Evolutionary conservation across 2,329 filamentous ascomycete genomes (phyloP).

Genomic region (Juglanconis juglandina): DNA sequence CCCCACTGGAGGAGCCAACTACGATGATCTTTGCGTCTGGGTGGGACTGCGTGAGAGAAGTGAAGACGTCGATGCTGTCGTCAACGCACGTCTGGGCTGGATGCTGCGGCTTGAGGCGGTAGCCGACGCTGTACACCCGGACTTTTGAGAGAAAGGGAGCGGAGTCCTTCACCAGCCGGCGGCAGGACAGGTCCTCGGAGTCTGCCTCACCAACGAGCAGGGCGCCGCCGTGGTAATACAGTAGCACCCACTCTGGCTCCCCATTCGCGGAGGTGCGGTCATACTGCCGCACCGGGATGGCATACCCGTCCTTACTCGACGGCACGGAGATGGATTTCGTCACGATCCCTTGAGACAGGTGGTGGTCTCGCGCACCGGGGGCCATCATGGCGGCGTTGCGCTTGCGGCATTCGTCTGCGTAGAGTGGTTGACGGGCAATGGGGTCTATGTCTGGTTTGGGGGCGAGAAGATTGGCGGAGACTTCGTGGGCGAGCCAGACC

Average conservation of each 20-base stretch:
- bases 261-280: slow-evolving; percentile 16
- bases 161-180: slow-evolving; percentile 34
- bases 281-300: slow-evolving; percentile 37
- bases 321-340: slow-evolving; percentile 27
- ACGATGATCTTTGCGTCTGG: slow-evolving; percentile 29
- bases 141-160: slow-evolving; percentile 21
- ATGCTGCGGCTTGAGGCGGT: slow-evolving; percentile 41
- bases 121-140: slow-evolving; percentile 42
- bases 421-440: slow-evolving; percentile 35
- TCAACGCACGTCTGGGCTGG: slow-evolving; percentile 37
- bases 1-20: slow-evolving; percentile 45
- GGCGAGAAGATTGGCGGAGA: slow-evolving; percentile 25
- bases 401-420: slow-evolving; percentile 38
- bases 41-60: slow-evolving; percentile 18
- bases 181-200: slow-evolving; percentile 46
- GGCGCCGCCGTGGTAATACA: slow-evolving; percentile 49
- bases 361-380: slow-evolving; percentile 32
- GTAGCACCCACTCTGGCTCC: slow-evolving; percentile 25
- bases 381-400: slow-evolving; percentile 34
- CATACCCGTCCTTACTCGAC: slow-evolving; percentile 31
- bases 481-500: slow-evolving; percentile 39
- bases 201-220: slow-evolving; percentile 46
- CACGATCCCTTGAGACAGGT: slow-evolving; percentile 33
- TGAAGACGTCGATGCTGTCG: slow-evolving; percentile 39
- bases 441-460: slow-evolving; percentile 26